Conservation (phyloP, 495 filamentous ascomycete genomes). For the Acidiella bohemica region DNA sequence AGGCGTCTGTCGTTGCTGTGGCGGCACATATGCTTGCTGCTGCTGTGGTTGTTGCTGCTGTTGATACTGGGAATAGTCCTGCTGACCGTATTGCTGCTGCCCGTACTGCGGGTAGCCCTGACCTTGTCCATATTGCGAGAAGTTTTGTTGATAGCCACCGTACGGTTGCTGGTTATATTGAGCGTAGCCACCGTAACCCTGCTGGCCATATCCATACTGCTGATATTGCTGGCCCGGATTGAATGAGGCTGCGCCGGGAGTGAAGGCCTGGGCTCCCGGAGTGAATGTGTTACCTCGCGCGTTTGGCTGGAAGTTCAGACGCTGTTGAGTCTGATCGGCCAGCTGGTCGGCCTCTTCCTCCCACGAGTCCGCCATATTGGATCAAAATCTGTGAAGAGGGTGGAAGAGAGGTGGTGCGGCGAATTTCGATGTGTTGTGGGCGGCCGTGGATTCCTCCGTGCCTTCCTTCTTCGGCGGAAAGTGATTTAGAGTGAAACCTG, state of each 20-base stretch:
- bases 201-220: slow-evolving; percentile 44
- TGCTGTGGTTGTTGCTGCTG: slow-evolving; percentile 44
- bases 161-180: slow-evolving; percentile 28
- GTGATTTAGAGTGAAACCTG: too few species aligned
- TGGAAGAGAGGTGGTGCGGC: background rate
- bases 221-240: slow-evolving; percentile 52
- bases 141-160: slow-evolving; percentile 20
- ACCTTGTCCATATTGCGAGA: slow-evolving; percentile 26
- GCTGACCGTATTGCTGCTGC: slow-evolving; percentile 39
- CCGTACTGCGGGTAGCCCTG: slow-evolving; percentile 39
- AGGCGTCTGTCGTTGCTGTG: slow-evolving; percentile 39
- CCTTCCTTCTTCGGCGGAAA: background rate
- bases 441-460: background rate
- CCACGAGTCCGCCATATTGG: slow-evolving; percentile 46
- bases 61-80: slow-evolving; percentile 26
- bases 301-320: slow-evolving; percentile 52
- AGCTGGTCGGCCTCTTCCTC: slow-evolving; percentile 89
- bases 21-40: slow-evolving; percentile 32
- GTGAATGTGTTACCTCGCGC: slow-evolving; percentile 43
- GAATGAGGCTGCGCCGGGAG: slow-evolving; percentile 62
- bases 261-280: slow-evolving; percentile 68
- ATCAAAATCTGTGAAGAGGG: background rate
- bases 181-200: slow-evolving; percentile 30
- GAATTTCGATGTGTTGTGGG: background rate
- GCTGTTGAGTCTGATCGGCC: slow-evolving; percentile 62